These are phyloP conservation scores for Talinum fruticosum DNA, from an alignment of 148 eudicot genomes.

Conservation along the genomic window DNA sequence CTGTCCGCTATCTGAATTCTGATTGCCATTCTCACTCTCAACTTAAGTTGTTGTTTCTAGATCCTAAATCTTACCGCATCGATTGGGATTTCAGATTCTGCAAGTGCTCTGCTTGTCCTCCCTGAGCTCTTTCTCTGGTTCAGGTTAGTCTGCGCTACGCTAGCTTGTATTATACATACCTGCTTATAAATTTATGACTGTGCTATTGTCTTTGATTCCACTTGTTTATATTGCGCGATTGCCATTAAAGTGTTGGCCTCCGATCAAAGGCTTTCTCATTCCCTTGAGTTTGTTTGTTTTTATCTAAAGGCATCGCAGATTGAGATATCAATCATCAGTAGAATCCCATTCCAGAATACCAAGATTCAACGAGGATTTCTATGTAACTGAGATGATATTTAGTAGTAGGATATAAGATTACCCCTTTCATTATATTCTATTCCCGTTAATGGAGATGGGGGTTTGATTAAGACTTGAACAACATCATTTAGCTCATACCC, in stretches of 20 bases:
- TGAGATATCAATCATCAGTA: not conserved
- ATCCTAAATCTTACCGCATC: not conserved
- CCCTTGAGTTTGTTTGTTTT: too few relatives aligned
- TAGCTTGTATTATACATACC: too few relatives aligned
- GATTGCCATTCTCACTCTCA: not conserved
- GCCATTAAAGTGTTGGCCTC: not conserved
- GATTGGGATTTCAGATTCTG: not conserved
- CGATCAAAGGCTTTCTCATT: too few relatives aligned
- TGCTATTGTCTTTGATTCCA: not conserved
- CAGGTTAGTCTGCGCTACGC: too few relatives aligned
- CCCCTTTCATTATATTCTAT: not conserved
- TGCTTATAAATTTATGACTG: not conserved
- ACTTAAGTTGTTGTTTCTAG: not conserved
- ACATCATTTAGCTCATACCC: not conserved
- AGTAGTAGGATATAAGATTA: not conserved
- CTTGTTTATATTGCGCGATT: not conserved
- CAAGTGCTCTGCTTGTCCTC: not conserved
- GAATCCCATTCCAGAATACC: not conserved
- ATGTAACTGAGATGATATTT: not conserved
- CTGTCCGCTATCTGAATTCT: too few relatives aligned
- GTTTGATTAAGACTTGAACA: not conserved
- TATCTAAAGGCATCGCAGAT: not conserved
- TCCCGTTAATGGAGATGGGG: not conserved
- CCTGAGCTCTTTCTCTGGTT: not conserved
- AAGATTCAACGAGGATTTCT: not conserved